phyloP scores from a whole-genome alignment of 345 rosid genomes.

The Rhizophora apiculata region DNA sequence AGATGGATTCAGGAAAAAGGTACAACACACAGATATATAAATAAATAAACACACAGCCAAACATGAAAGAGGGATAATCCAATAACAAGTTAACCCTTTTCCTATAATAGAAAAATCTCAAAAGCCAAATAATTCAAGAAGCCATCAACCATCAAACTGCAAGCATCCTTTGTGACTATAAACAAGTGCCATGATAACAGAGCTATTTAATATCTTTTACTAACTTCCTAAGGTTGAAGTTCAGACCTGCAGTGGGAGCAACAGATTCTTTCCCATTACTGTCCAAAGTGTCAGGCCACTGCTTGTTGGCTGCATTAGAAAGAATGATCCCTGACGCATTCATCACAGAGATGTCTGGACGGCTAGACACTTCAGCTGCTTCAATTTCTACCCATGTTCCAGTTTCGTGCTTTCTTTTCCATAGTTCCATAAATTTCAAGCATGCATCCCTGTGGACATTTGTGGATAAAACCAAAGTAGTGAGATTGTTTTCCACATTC shows the following conservation, averaged over 20 bases:
- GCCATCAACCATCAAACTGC: too few species aligned
- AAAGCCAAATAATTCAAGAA: too few species aligned
- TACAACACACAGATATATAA: too few species aligned
- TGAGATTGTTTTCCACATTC: slow-evolving; percentile 2
- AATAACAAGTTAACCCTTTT: too few species aligned
- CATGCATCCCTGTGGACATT: slow-evolving; percentile 79
- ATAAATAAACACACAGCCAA: too few species aligned
- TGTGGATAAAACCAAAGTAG: slow-evolving; percentile 16
- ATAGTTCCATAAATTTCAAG: slow-evolving; percentile 62
- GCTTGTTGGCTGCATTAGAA: slow-evolving; percentile 49
- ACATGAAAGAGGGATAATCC: too few species aligned
- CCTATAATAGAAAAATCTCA: too few species aligned
- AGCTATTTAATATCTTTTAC: background rate
- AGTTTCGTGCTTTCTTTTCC: slow-evolving; percentile 93
- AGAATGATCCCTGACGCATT: slow-evolving; percentile 68
- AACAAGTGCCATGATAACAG: background rate
- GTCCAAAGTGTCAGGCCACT: slow-evolving; percentile 50
- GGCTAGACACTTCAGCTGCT: slow-evolving; percentile 60
- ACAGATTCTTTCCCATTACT: slow-evolving; percentile 43
- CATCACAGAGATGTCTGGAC: slow-evolving; percentile 50
- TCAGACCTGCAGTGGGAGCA: slow-evolving; percentile 36
- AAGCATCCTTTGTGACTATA: background rate
- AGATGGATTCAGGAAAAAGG: too few species aligned
- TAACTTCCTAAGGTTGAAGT: background rate
- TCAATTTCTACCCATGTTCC: slow-evolving; percentile 94